Evolutionary conservation across 768 basidiomycete species (phyloP), one percentile per base, ranked within the genome.

Genomic region (Pulveroboletus ravenelii): DNA sequence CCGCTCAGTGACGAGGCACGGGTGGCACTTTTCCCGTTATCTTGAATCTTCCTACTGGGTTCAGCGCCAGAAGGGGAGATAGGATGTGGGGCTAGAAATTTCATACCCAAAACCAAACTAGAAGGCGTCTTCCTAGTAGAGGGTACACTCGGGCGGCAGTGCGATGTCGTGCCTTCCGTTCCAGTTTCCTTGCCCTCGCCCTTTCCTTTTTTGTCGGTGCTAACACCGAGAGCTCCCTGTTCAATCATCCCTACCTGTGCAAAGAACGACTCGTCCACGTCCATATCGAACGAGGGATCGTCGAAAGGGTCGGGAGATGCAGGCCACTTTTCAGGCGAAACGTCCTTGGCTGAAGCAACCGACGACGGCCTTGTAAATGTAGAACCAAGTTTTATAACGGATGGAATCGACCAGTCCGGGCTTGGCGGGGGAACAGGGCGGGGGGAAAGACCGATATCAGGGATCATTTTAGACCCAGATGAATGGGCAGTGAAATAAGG

Each of bases 231-330:
- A 17, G 54, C 59, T 20, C 56, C 54, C 40, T 54, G 53, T 54
- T 66, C 63, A 31, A 62, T 59, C 57, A 54, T 56, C 31, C 64
- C 67, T 48, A 63, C 57, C 51, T 73, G 71, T 54, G 69, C 72
- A 18, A 77, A 61, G 51, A 79, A 70, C 12, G 58, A 66, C 6
- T 71, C 74, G 41, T 73, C 68, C 39, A 75, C 57, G 12, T 65
- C 65, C 58, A 70, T 57, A 31, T 67, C 67, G 37, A 69, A 62
- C 25, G 67, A 59, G 29, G 72, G 70, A 50, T 70, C 67, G 41
- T 68, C 70, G 49, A 56, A 68, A 17, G 65, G 55, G 44, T 67
- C 66, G 12, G 58, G 56, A 42, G 59, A 64, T 42, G 15, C 32
- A n/a, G 63, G 15, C 37, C 45, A 37, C 49, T 55, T 56, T 45